Conservation (phyloP, 2,329 filamentous ascomycete genomes). For the Xylogone sp. region DNA sequence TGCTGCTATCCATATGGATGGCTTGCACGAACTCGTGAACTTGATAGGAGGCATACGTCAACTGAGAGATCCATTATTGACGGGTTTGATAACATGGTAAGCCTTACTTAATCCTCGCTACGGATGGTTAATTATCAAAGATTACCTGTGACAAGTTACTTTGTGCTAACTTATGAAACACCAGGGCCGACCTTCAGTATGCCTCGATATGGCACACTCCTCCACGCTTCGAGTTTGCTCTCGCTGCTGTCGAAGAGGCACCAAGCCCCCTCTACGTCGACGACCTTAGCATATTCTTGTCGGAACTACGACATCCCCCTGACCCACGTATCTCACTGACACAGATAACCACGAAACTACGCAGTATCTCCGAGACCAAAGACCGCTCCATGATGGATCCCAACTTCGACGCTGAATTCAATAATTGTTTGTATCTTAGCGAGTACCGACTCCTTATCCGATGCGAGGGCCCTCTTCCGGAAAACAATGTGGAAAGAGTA, state of each 20-base stretch:
- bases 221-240: neutral
- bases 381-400: neutral
- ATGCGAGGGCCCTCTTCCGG: neutral
- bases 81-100: neutral
- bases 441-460: neutral
- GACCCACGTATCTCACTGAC: neutral
- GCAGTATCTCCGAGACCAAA: neutral
- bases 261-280: neutral
- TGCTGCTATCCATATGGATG: slow-evolving; percentile 5
- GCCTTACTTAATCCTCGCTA: neutral
- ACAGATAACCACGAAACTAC: neutral
- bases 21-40: neutral
- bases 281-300: neutral
- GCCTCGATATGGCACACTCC: neutral
- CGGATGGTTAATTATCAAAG: neutral
- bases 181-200: slow-evolving; percentile 1
- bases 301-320: neutral
- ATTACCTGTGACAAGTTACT: neutral
- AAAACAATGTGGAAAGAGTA: neutral
- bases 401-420: neutral
- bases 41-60: neutral
- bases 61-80: neutral
- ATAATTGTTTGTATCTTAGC: neutral
- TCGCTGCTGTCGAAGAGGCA: neutral
- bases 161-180: too few relatives aligned